These are phyloP conservation scores for Mycena belliarum DNA, from an alignment of 768 basidiomycete genomes.

Conservation along the genomic window DNA sequence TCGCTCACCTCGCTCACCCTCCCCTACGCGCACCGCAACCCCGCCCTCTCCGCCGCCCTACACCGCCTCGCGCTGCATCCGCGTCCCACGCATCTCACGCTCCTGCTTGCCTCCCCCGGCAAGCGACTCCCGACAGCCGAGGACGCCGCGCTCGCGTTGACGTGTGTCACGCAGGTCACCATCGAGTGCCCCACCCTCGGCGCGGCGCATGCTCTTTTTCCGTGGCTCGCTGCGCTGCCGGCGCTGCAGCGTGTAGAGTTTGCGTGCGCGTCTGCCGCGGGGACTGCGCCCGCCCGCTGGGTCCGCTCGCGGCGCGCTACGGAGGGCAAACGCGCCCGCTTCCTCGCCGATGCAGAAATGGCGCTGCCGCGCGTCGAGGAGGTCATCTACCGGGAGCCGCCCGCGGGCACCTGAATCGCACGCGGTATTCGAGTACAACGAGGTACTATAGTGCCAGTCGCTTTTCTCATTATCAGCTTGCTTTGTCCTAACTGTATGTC, in stretches of 20 bases:
- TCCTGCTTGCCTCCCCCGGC: background rate
- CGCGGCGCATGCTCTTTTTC: background rate
- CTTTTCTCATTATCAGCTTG: too few relatives aligned
- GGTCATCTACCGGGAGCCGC: background rate
- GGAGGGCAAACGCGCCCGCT: background rate
- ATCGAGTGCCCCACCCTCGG: background rate
- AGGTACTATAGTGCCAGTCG: too few relatives aligned
- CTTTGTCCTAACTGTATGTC: too few relatives aligned
- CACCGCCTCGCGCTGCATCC: background rate
- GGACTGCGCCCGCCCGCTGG: background rate
- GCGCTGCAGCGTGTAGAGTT: background rate
- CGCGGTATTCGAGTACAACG: too few relatives aligned
- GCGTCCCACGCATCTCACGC: background rate
- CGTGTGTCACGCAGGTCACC: background rate
- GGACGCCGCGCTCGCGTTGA: background rate
- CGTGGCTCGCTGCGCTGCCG: background rate
- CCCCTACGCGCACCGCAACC: background rate
- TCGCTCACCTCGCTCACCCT: background rate
- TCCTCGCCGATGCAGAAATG: background rate
- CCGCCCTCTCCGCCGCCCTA: background rate
- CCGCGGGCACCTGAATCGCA: too few relatives aligned
- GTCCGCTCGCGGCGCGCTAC: background rate
- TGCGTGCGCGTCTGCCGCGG: background rate
- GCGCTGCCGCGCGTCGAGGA: background rate
- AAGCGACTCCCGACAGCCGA: background rate